Evolutionary conservation across 352 stramenopile genomes (phyloP), one percentile per base, ranked within the genome.

Genomic region (Phytophthora lateralis): DNA sequence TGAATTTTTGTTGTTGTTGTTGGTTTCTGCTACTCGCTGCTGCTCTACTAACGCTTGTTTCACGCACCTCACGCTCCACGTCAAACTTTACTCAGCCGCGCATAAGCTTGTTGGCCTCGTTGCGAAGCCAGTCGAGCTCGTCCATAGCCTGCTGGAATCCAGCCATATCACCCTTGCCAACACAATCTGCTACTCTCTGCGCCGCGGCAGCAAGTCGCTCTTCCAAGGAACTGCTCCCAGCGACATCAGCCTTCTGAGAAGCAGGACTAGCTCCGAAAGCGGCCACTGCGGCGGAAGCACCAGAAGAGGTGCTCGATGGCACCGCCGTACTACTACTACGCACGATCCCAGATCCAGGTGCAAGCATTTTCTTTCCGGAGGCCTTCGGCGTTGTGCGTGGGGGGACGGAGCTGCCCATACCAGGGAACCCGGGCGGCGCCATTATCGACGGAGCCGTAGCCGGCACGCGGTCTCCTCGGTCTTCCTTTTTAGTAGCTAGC

Each of bases 91-190:
- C 39, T 87, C 73, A 92, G 41, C 72, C 76, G 15, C 73, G 80
- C 80, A 91, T 87, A 47, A 91, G 71, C 42, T 80, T 89, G 61
- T 66, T 94, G 34, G 82, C 82, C 62, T 94, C 85, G 54, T 83
- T 90, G 18, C 85, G 82, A 47, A 94, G 76, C 69, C 71, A 84
- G 49, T 92, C 85, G 20, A 94, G 64, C 58, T 92, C 82, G 46
- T 86, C 77, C 82, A 94, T 94, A 32, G 85, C 85, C 17, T 80
- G 73, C 61, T 94, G 78, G 75, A 92, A 94, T 30, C 79, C 84
- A 39, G 76, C 60, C 85, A 94, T 94, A 67, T 94, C 83, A 27
- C 81, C 78, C 43, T 89, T 90, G 42, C 71, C 75, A 38, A 91
- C 85, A 34, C 85, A 94, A 34, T 90, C 79, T 6, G 85, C 82